Conservation (phyloP, 2,329 filamentous ascomycete species). For the Rhinocladiella mackenziei region DNA sequence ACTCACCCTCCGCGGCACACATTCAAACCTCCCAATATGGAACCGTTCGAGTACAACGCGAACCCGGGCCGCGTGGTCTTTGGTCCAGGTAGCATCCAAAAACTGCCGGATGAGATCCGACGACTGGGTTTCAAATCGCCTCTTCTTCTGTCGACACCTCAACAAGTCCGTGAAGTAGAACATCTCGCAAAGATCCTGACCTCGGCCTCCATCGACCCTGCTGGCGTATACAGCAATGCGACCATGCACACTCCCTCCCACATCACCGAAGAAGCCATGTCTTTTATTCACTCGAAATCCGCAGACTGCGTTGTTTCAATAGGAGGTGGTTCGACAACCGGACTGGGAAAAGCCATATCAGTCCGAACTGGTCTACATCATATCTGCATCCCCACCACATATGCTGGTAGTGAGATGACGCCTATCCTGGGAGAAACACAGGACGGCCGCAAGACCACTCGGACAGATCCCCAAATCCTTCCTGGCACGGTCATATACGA, state of each 20-base stretch:
- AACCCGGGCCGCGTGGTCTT: slow-evolving; percentile 56
- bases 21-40: slow-evolving; percentile 40
- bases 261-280: slow-evolving; percentile 56
- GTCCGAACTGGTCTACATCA: slow-evolving; percentile 53
- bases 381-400: slow-evolving; percentile 60
- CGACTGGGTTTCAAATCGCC: slow-evolving; percentile 49
- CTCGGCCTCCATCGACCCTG: slow-evolving; percentile 38
- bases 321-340: slow-evolving; percentile 60
- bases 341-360: slow-evolving; percentile 57
- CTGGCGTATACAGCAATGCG: slow-evolving; percentile 53
- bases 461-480: slow-evolving; percentile 56
- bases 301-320: slow-evolving; percentile 59
- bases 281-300: slow-evolving; percentile 41
- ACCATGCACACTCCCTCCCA: slow-evolving; percentile 61
- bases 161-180: slow-evolving; percentile 48
- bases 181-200: slow-evolving; percentile 45
- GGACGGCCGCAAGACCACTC: slow-evolving; percentile 56
- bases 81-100: slow-evolving; percentile 52
- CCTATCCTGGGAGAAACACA: slow-evolving; percentile 61
- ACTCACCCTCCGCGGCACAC: too few species aligned
- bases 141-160: slow-evolving; percentile 55
- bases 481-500: slow-evolving; percentile 62
- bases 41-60: slow-evolving; percentile 54
- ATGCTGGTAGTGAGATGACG: slow-evolving; percentile 62
- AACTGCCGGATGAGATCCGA: slow-evolving; percentile 42